A percentile compares a stretch with the other conserved stretches of the same genome.
phyloP scores from a whole-genome alignment of 2,329 filamentous ascomycete species.

The Sordariomycetes sp. region DNA sequence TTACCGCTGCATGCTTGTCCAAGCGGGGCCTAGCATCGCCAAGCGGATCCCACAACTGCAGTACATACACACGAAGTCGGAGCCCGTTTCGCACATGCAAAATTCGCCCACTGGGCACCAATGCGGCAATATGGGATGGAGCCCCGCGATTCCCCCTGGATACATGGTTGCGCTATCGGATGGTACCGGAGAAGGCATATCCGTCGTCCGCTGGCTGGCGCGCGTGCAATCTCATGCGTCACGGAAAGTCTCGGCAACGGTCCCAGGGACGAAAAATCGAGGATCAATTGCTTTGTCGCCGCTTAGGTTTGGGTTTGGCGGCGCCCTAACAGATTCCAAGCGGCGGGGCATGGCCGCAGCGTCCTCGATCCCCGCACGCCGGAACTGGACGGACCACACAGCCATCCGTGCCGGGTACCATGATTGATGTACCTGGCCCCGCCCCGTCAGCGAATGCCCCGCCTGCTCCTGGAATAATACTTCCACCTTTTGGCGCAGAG shows the following conservation, averaged over 20 bases:
- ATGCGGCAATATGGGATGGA: neutral
- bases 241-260: no score
- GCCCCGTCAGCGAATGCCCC: neutral
- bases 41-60: neutral
- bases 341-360: no score
- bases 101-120: neutral
- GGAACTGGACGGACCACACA: neutral
- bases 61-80: neutral
- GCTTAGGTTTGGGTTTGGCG: no score
- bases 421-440: neutral
- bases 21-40: neutral
- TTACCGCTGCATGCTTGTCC: neutral
- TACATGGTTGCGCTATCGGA: neutral
- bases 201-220: no score
- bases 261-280: no score
- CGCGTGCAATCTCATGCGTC: no score
- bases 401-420: neutral
- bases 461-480: neutral
- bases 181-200: neutral
- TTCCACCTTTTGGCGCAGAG: neutral
- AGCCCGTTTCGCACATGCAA: slow-evolving; percentile 1
- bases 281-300: no score
- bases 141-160: neutral
- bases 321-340: no score
- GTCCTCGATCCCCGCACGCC: neutral